These are phyloP conservation scores for Hordeum vulgare DNA, from an alignment of 176 grass and related monocot genomes.

Conservation along the genomic window MorexV3_pseudomolecules_assembly NC_058524.1:623499452-623499951, in stretches of 20 bases:
- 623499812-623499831: not conserved
- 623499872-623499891: not conserved
- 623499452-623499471: conserved; percentile 55
- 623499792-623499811: not conserved
- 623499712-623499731: not conserved
- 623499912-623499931: not conserved
- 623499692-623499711: not conserved
- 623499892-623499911: not conserved
- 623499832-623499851: not conserved
- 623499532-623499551: conserved; percentile 90
- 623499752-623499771: not conserved
- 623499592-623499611: not conserved
- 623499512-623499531: conserved; percentile 62
- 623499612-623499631: not conserved
- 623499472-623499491: conserved; percentile 49
- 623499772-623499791: not conserved
- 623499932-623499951: not conserved
- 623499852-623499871: not conserved
- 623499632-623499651: not conserved
- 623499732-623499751: not conserved
- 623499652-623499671: not conserved
- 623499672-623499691: not conserved
- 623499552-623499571: conserved; percentile 98
- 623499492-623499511: conserved; percentile 85
- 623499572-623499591: conserved; percentile 55